Conservation (phyloP, 768 basidiomycete genomes). For the Pleurotus tuber-regium region DNA sequence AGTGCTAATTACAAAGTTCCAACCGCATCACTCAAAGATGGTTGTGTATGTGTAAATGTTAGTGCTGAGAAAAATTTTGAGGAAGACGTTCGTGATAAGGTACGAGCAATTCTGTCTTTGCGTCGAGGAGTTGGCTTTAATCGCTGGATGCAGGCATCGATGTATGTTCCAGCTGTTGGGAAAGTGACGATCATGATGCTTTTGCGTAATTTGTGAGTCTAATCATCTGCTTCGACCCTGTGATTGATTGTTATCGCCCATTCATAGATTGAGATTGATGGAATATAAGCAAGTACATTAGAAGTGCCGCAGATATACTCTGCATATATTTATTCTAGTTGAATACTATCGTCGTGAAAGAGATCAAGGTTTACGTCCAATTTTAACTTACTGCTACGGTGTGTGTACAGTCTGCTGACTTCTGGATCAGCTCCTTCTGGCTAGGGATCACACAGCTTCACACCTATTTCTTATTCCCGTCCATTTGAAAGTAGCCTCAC, state of each 20-base stretch:
- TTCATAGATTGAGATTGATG: constrained; percentile 13
- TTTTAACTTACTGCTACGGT: no score
- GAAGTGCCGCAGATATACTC: no score
- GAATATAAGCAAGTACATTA: background rate
- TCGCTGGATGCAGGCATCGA: constrained; percentile 61
- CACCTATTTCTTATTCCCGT: no score
- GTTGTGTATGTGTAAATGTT: constrained; percentile 91
- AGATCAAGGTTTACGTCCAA: no score
- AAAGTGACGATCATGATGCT: constrained; percentile 98
- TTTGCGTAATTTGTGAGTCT: constrained; percentile 85
- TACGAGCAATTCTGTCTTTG: constrained; percentile 27
- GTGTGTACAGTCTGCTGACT: no score
- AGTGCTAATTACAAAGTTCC: constrained; percentile 81
- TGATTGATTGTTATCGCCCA: background rate
- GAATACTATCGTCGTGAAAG: no score
- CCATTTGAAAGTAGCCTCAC: no score
- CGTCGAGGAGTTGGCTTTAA: background rate
- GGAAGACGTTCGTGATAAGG: constrained; percentile 88
- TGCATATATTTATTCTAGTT: no score
- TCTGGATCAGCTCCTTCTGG: no score
- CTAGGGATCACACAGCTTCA: no score
- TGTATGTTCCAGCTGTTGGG: constrained; percentile 96
- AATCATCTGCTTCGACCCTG: background rate
- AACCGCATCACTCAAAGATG: constrained; percentile 88
- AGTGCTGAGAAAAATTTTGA: constrained; percentile 97